Percentiles rank a stretch among this genome's conserved stretches.
Conservation (phyloP, 768 basidiomycete species). For the Russula sp. region DNA sequence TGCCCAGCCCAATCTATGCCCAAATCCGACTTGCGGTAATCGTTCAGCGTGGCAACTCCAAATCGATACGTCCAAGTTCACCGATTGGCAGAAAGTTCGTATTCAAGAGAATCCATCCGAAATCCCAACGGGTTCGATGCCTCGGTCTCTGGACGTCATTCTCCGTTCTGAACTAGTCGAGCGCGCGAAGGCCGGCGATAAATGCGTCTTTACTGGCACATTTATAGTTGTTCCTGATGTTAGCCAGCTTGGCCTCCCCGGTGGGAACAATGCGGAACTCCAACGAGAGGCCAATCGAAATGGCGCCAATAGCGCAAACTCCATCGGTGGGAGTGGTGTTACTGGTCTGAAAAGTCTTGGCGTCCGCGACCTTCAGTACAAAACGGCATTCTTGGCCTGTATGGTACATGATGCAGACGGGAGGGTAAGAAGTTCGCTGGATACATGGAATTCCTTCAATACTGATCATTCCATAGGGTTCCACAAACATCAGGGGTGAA, state of each 20-base stretch:
- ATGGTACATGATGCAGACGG: constrained; percentile 94
- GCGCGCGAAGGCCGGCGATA: constrained; percentile 98
- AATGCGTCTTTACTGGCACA: constrained; percentile 95
- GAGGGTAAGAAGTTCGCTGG: constrained; percentile 53
- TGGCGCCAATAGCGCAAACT: constrained; percentile 56
- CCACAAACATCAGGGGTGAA: constrained; percentile 88
- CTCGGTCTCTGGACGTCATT: constrained; percentile 93
- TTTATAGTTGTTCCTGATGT: constrained; percentile 99
- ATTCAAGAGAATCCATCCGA: constrained; percentile 99
- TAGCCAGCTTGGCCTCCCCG: constrained; percentile 90
- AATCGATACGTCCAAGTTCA: constrained; percentile 94
- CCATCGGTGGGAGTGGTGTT: constrained; percentile 76
- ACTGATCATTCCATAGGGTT: constrained; percentile 47
- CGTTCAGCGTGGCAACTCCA: constrained; percentile 88
- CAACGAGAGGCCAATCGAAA: constrained; percentile 78
- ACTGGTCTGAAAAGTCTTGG: constrained; percentile 93
- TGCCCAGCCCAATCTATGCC: constrained; percentile 82
- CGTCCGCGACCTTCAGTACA: constrained; percentile 94
- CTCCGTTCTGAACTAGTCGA: constrained; percentile 95
- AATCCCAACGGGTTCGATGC: constrained; percentile 98
- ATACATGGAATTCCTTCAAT: not conserved
- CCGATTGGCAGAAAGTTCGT: constrained; percentile 99
- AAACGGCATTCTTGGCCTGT: constrained; percentile 96
- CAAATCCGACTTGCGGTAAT: constrained; percentile 92
- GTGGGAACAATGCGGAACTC: constrained; percentile 87